These are phyloP conservation scores for Panicum miliaceum DNA, from an alignment of 176 grass and related monocot species.

Conservation along the genomic window DNA sequence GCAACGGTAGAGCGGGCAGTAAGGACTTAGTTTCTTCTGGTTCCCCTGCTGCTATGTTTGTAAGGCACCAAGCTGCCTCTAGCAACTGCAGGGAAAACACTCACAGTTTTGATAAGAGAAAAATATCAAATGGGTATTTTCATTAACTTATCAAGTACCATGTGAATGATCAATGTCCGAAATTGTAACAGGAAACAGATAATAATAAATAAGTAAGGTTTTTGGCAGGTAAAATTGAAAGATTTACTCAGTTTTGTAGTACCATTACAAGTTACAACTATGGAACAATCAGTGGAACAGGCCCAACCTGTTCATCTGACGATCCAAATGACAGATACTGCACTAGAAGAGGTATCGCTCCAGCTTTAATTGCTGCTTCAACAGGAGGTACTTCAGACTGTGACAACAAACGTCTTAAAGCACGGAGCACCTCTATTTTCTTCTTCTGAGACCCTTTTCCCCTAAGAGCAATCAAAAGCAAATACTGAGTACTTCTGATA, in stretches of 20 bases:
- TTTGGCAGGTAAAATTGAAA: background rate
- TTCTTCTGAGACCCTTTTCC: conserved; percentile 80
- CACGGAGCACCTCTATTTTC: conserved; percentile 74
- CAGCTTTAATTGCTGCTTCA: conserved; percentile 84
- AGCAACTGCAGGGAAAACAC: conserved; percentile 73
- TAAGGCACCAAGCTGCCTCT: conserved; percentile 96
- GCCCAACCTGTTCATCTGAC: conserved; percentile 85
- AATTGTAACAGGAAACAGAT: conserved; percentile 10
- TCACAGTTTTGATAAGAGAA: conserved; percentile 38
- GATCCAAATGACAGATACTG: conserved; percentile 94
- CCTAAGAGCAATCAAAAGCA: conserved; percentile 49
- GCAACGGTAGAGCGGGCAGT: conserved; percentile 82
- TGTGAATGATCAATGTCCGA: background rate
- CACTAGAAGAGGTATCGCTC: conserved; percentile 80
- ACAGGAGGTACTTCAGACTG: conserved; percentile 88
- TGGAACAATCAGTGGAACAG: conserved; percentile 14
- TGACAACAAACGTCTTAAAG: conserved; percentile 79
- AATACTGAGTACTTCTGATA: background rate
- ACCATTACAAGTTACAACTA: background rate
- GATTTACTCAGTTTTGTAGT: conserved; percentile 24
- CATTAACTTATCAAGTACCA: conserved; percentile 12
- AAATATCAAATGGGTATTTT: background rate
- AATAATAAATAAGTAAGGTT: background rate
- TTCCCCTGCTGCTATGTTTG: conserved; percentile 90
- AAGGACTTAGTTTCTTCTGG: conserved; percentile 86